A percentile compares a stretch with the other conserved stretches of the same genome.
Evolutionary conservation across 2,329 filamentous ascomycete species (phyloP).

Genomic region (Exophiala phaeomuriformis): DNA sequence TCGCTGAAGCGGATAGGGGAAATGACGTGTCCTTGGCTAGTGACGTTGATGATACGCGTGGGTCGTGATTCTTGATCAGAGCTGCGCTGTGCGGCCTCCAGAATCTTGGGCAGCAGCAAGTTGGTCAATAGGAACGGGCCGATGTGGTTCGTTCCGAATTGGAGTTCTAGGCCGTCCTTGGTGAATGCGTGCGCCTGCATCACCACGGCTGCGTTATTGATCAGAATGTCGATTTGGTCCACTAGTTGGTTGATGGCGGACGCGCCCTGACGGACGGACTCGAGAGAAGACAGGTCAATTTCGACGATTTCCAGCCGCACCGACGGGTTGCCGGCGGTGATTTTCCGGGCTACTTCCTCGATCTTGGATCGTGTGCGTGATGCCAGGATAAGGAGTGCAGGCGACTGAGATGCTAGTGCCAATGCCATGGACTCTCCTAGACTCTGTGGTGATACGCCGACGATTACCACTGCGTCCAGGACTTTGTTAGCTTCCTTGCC

Average conservation of each 20-base stretch:
- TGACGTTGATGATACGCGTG: constrained; percentile 27
- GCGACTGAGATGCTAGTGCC: constrained; percentile 33
- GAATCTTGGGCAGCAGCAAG: constrained; percentile 34
- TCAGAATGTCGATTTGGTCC: constrained; percentile 36
- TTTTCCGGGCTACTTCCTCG: constrained; percentile 28
- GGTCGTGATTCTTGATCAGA: constrained; percentile 1
- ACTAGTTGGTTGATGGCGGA: constrained; percentile 28
- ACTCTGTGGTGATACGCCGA: constrained; percentile 35
- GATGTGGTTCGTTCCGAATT: constrained; percentile 37
- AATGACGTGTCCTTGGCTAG: constrained; percentile 26
- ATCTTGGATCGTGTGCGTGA: constrained; percentile 35
- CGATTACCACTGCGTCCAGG: constrained; percentile 34
- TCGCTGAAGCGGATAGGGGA: constrained; percentile 33
- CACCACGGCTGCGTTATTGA: constrained; percentile 43
- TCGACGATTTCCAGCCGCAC: constrained; percentile 28
- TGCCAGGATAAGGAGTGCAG: constrained; percentile 36
- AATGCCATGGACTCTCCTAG: constrained; percentile 35
- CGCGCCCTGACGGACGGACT: constrained; percentile 32
- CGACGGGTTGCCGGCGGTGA: constrained; percentile 23
- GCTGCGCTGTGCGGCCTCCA: constrained; percentile 27
- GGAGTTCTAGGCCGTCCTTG: constrained; percentile 35
- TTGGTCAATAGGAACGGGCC: constrained; percentile 39
- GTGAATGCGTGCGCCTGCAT: constrained; percentile 26
- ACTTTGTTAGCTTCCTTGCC: too few relatives aligned
- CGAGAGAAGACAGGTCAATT: constrained; percentile 34